phyloP scores from a whole-genome alignment of 768 basidiomycete genomes.

The Auriscalpium orientale region DNA sequence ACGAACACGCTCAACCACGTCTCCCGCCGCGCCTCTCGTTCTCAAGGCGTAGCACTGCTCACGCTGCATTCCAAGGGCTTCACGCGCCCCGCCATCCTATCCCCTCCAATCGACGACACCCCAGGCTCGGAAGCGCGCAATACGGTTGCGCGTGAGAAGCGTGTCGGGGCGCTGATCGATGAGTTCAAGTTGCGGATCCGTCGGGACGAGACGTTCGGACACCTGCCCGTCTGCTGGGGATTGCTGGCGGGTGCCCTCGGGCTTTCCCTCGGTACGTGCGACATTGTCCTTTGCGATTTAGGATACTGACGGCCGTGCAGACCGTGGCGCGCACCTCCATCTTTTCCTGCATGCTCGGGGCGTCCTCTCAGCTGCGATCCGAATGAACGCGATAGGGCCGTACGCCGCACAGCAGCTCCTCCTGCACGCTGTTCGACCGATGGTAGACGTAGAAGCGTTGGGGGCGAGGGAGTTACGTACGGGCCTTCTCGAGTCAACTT shows the following conservation, averaged over 20 bases:
- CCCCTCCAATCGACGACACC: constrained; percentile 16
- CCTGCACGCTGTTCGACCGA: constrained; percentile 57
- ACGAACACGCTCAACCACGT: constrained; percentile 87
- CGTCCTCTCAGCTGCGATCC: constrained; percentile 84
- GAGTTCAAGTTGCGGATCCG: constrained; percentile 63
- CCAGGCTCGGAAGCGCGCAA: constrained; percentile 19
- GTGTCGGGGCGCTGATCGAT: constrained; percentile 42
- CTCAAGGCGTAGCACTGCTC: constrained; percentile 90
- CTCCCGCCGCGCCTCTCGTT: constrained; percentile 74
- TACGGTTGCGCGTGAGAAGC: constrained; percentile 8
- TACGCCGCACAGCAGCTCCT: constrained; percentile 88
- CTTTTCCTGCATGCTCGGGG: constrained; percentile 90
- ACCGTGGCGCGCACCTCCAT: constrained; percentile 77
- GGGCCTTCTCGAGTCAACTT: too few species aligned
- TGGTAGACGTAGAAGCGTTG: constrained; percentile 50
- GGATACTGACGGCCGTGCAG: constrained; percentile 32
- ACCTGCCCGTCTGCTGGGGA: constrained; percentile 90
- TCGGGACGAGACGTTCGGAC: constrained; percentile 60
- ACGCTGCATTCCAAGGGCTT: constrained; percentile 84
- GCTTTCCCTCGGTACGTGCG: constrained; percentile 53
- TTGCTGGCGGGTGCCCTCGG: constrained; percentile 72
- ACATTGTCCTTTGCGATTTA: not conserved
- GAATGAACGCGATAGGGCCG: constrained; percentile 87
- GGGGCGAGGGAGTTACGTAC: not conserved
- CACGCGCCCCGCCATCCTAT: constrained; percentile 39